Percentiles rank a stretch among this genome's conserved stretches.
Evolutionary conservation across 176 grass and related monocot species (phyloP).

Genomic region (Rhynchospora pubera): DNA sequence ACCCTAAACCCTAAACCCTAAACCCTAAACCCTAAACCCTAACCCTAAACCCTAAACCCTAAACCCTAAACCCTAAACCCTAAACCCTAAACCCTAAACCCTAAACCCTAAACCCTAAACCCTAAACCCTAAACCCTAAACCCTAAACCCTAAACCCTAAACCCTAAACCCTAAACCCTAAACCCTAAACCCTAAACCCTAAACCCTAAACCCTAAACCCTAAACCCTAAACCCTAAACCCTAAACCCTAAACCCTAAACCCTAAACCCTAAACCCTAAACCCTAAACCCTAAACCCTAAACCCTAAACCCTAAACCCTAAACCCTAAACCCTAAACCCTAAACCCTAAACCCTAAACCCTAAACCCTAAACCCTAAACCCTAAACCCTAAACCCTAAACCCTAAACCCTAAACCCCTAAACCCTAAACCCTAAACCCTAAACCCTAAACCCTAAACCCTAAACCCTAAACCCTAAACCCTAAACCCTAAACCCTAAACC

Average conservation of each 20-base stretch:
- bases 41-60: conserved; percentile 19
- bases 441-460: conserved; percentile 21
- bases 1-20: background rate
- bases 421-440: conserved; percentile 20
- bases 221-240: background rate
- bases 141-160: background rate
- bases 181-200: background rate
- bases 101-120: conserved; percentile 8
- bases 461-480: conserved; percentile 3
- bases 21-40: background rate
- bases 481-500: background rate
- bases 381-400: conserved; percentile 9
- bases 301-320: conserved; percentile 9
- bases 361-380: conserved; percentile 4
- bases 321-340: conserved; percentile 17
- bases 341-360: conserved; percentile 16
- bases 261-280: background rate
- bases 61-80: background rate
- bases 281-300: conserved; percentile 12
- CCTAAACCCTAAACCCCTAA: conserved; percentile 1
- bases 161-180: background rate
- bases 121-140: background rate
- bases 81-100: background rate
- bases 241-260: conserved; percentile 14
- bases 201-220: background rate